Conservation (phyloP, 2,329 filamentous ascomycete species). For the Fulvia fulva region DNA sequence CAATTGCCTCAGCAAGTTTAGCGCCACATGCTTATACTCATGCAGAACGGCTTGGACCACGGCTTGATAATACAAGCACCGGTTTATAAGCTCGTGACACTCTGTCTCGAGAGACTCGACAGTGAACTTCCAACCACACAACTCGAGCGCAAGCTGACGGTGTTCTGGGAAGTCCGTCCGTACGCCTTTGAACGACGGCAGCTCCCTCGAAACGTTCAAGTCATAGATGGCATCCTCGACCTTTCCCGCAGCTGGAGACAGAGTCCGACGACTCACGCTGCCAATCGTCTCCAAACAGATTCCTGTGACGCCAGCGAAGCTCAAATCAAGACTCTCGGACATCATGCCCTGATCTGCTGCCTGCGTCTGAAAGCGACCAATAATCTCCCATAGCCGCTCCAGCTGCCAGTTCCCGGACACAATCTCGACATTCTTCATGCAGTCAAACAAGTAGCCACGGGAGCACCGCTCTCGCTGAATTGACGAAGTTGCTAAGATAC, state of each 20-base stretch:
- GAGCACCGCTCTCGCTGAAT: conserved; percentile 52
- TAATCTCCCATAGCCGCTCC: conserved; percentile 74
- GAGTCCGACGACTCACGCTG: conserved; percentile 22
- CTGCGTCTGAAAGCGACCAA: conserved; percentile 62
- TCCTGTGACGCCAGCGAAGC: conserved; percentile 68
- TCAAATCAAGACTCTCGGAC: conserved; percentile 63
- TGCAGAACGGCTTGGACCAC: conserved; percentile 73
- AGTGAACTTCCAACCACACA: conserved; percentile 68
- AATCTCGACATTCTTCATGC: conserved; percentile 61
- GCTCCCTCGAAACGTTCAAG: conserved; percentile 59
- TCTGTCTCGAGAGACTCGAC: conserved; percentile 46
- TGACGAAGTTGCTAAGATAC: conserved; percentile 28
- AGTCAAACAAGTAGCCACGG: conserved; percentile 57
- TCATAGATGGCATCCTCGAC: conserved; percentile 51
- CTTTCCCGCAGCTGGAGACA: conserved; percentile 21
- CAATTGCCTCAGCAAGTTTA: conserved; percentile 65
- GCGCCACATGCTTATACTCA: conserved; percentile 63
- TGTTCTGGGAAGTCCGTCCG: conserved; percentile 64
- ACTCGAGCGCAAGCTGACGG: conserved; percentile 68
- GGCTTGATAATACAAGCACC: conserved; percentile 65
- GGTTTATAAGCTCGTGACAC: conserved; percentile 50
- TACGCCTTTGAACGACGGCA: conserved; percentile 61
- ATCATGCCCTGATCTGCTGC: conserved; percentile 68
- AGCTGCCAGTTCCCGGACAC: conserved; percentile 69
- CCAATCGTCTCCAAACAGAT: conserved; percentile 66